phyloP scores from a whole-genome alignment of 495 filamentous ascomycete genomes.

The Astrothelium macrocarpum region DNA sequence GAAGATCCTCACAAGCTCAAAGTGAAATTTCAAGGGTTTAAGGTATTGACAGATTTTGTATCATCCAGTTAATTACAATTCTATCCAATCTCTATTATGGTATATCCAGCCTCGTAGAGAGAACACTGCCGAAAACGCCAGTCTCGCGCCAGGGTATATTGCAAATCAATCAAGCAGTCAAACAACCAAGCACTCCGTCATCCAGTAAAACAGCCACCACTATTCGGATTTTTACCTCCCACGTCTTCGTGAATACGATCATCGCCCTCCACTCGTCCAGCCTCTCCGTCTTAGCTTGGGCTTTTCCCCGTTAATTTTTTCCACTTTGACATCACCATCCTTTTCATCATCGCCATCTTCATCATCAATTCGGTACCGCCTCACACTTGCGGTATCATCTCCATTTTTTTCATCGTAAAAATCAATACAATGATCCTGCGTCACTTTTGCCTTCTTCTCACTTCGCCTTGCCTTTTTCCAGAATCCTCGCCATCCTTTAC shows the following conservation, averaged over 20 bases:
- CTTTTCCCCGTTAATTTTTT: not conserved
- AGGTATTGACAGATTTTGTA: no score
- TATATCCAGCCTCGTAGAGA: no score
- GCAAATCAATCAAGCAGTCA: not conserved
- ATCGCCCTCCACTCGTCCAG: not conserved
- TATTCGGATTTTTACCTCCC: no score
- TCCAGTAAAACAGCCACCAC: no score
- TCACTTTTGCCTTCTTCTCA: slow-evolving; percentile 2
- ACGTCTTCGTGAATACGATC: no score
- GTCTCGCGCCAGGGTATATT: not conserved
- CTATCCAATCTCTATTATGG: no score
- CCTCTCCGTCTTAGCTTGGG: not conserved
- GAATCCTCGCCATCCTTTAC: slow-evolving; percentile 1
- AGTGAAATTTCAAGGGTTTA: no score
- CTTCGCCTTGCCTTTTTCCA: not conserved
- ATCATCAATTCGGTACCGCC: not conserved
- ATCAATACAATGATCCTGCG: not conserved
- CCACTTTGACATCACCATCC: not conserved
- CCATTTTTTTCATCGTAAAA: slow-evolving; percentile 1
- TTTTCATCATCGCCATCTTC: not conserved
- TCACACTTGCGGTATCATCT: not conserved
- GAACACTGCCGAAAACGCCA: no score
- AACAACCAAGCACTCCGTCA: not conserved
- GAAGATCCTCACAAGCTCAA: no score
- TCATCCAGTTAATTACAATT: no score